Evolutionary conservation across 2,329 filamentous ascomycete species (phyloP).

Genomic region (Coleophoma eucalyptorum): DNA sequence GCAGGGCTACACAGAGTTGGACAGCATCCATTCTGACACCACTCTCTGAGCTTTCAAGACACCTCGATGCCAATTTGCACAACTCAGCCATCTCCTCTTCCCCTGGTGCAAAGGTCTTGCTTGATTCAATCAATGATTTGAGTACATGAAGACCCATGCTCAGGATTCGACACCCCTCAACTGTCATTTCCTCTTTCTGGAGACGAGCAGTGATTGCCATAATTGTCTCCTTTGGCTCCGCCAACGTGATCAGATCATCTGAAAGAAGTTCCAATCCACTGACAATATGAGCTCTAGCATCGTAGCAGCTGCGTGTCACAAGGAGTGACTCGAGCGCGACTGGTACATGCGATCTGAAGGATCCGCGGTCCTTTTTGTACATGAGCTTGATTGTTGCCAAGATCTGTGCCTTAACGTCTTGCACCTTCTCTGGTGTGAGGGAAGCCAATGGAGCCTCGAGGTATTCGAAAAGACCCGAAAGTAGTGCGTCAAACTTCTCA

Average conservation of each 20-base stretch:
- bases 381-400: slow-evolving; percentile 71
- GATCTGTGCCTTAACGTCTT: slow-evolving; percentile 71
- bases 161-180: slow-evolving; percentile 47
- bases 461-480: slow-evolving; percentile 67
- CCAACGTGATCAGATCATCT: slow-evolving; percentile 65
- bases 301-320: slow-evolving; percentile 60
- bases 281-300: slow-evolving; percentile 67
- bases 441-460: slow-evolving; percentile 58
- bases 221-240: slow-evolving; percentile 58
- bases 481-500: slow-evolving; percentile 64
- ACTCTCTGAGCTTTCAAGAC: slow-evolving; percentile 57
- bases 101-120: slow-evolving; percentile 39
- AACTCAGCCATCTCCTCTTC: slow-evolving; percentile 49
- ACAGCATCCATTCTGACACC: slow-evolving; percentile 73
- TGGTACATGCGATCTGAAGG: slow-evolving; percentile 64
- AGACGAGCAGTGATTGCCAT: slow-evolving; percentile 49
- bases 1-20: slow-evolving; percentile 71
- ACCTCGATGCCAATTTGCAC: slow-evolving; percentile 47
- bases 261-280: slow-evolving; percentile 71
- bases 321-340: slow-evolving; percentile 65
- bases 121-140: slow-evolving; percentile 47
- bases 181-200: slow-evolving; percentile 34
- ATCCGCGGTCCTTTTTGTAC: slow-evolving; percentile 61
- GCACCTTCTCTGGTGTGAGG: slow-evolving; percentile 58
- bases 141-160: slow-evolving; percentile 64